Evolutionary conservation across 1,284 basidiomycete species (phyloP).

Genomic region (Puccinia polysora): DNA sequence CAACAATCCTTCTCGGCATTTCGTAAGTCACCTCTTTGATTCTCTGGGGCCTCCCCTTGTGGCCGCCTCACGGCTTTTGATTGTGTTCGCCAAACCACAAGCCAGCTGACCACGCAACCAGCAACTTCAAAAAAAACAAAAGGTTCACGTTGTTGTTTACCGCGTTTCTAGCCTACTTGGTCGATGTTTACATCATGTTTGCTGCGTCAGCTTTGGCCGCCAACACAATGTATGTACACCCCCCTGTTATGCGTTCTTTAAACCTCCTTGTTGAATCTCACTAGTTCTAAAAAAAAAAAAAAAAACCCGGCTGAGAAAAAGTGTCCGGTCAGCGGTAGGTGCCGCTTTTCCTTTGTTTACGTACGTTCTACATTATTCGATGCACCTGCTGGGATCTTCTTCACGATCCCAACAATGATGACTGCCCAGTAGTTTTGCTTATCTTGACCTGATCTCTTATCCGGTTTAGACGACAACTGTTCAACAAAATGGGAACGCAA

Average conservation of each 20-base stretch:
- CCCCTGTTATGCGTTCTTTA: too few relatives aligned
- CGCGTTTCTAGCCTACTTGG: conserved; percentile 57
- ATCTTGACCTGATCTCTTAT: too few relatives aligned
- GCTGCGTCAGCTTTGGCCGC: conserved; percentile 68
- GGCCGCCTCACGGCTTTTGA: neutral
- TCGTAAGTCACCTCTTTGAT: conserved; percentile 30
- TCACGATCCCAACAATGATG: too few relatives aligned
- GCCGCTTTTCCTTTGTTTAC: conserved; percentile 69
- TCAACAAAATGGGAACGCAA: conserved; percentile 56
- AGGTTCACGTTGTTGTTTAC: conserved; percentile 63
- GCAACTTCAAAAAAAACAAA: conserved; percentile 35
- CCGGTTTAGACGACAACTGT: conserved; percentile 21
- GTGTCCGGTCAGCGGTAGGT: conserved; percentile 46
- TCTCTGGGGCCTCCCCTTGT: neutral
- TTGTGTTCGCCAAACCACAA: neutral
- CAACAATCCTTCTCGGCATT: conserved; percentile 56
- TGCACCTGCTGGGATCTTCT: too few relatives aligned
- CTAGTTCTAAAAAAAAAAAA: too few relatives aligned
- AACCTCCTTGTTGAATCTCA: conserved; percentile 64
- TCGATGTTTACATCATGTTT: conserved; percentile 62
- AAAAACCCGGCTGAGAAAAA: too few relatives aligned
- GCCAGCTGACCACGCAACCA: neutral
- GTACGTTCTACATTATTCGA: neutral
- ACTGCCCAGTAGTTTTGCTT: conserved; percentile 58
- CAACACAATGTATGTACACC: conserved; percentile 59